Evolutionary conservation across 2,329 filamentous ascomycete species (phyloP), one percentile per base, ranked within the genome.

Genomic region (Bipolaris gigantea): DNA sequence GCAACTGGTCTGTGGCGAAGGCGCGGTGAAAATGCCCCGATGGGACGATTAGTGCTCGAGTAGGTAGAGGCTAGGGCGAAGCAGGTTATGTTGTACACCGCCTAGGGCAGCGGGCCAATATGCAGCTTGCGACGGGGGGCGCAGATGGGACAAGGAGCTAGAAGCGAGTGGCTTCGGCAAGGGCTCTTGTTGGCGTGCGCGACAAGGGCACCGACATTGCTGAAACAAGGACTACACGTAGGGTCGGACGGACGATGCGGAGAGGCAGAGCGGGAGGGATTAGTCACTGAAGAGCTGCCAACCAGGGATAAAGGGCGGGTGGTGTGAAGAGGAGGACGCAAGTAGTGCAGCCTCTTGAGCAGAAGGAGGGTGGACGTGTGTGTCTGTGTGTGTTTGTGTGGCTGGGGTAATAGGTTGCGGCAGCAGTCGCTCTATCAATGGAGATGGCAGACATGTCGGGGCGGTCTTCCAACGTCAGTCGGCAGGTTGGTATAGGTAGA

Each of bases 181-280:
- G 35, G 53, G 53, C 49, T 39, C 47, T 55, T 30, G 45, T 58
- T 58, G 61, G 59, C 61, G 50, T 50, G 59, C 61, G 50, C 51
- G 49, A 52, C 39, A 39, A 52, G 33, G 40, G 35, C 16, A 48
- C 57, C 48, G 43, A 36, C 46, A 40, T 44, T 44, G 38, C 49
- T 55, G 55, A 56, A 62, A 60, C 56, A 54, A 52, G 48, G 33
- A 7, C 56, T 18, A 53, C 27, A 30, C 27, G 27, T 30, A 30
- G 50, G 55, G 62, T 59, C 61, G 62, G 62, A 58, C 57, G 46
- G 52, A 38, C 36, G 50, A 40, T 30, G 60, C 59, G 51, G 50
- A 53, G 42, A 43, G 50, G 51, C 48, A 53, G 42, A 43, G 50
- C 50, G 51, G 51, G 50, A 62, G 51, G 51, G 50, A 62, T 60